A percentile compares a stretch with the other conserved stretches of the same genome.
Evolutionary conservation across 805 yeast species (phyloP).

Genomic region (Starmerella ratchasimensis): DNA sequence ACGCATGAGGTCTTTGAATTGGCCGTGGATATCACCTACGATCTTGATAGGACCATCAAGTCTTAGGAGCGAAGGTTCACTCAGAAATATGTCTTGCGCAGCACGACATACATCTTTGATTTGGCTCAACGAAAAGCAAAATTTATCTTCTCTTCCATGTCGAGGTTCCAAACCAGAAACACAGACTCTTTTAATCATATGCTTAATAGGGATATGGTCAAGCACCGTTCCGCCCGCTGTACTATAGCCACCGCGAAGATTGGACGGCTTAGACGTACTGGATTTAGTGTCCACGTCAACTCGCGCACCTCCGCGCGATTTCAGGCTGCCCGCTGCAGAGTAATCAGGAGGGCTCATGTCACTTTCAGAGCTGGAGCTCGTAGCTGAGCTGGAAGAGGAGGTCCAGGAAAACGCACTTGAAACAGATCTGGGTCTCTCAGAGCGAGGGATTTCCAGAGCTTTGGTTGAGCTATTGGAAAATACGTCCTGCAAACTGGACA

Average conservation of each 20-base stretch:
- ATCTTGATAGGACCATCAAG: conserved; percentile 73
- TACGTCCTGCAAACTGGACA: conserved; percentile 13
- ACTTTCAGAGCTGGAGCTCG: conserved; percentile 1
- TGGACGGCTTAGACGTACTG: conserved; percentile 6
- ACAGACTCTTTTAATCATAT: conserved; percentile 20
- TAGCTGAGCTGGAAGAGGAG: conserved; percentile 2
- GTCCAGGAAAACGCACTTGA: not conserved
- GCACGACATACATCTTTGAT: conserved; percentile 70
- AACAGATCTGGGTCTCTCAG: not conserved
- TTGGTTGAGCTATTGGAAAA: no score
- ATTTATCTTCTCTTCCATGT: conserved; percentile 19
- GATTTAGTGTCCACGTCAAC: no score
- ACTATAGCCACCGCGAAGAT: not conserved
- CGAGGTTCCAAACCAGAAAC: conserved; percentile 18
- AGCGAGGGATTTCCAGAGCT: no score
- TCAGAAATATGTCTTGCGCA: conserved; percentile 73
- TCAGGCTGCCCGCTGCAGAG: no score
- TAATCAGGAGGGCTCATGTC: not conserved
- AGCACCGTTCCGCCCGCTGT: no score
- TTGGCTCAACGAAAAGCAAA: conserved; percentile 74
- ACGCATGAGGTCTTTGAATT: conserved; percentile 79
- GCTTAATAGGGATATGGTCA: conserved; percentile 18
- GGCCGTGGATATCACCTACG: conserved; percentile 96
- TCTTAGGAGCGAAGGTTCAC: conserved; percentile 83
- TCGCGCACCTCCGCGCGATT: no score